Conservation (phyloP, 2,329 filamentous ascomycete species). For the Laburnicola sp. region DNA sequence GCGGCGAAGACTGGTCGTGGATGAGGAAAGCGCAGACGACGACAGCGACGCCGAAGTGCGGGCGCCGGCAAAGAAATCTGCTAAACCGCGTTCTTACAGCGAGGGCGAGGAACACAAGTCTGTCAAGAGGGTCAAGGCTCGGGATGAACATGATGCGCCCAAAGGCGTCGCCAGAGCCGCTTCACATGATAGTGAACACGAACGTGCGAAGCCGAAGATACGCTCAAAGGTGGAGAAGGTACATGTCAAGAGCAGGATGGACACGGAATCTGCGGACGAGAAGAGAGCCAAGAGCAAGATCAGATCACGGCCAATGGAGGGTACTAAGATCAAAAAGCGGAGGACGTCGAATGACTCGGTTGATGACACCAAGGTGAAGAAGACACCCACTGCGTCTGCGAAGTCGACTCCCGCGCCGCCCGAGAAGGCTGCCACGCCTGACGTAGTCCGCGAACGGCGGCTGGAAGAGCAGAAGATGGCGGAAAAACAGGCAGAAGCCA, state of each 20-base stretch:
- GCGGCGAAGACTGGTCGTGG: constrained; percentile 37
- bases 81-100: constrained; percentile 39
- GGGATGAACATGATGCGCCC: constrained; percentile 34
- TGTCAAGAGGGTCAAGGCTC: constrained; percentile 38
- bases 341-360: constrained; percentile 37
- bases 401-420: constrained; percentile 42
- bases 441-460: constrained; percentile 38
- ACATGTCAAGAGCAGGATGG: constrained; percentile 37
- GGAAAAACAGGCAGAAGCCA: constrained; percentile 18
- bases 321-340: constrained; percentile 35
- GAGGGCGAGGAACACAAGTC: constrained; percentile 41
- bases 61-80: constrained; percentile 35
- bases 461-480: constrained; percentile 39
- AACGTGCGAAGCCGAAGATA: constrained; percentile 33
- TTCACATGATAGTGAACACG: constrained; percentile 39
- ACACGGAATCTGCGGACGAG: constrained; percentile 42
- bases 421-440: constrained; percentile 40
- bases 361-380: constrained; percentile 37
- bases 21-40: constrained; percentile 41
- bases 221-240: constrained; percentile 32
- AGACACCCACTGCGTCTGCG: constrained; percentile 37
- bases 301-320: constrained; percentile 38
- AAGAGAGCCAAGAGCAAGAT: constrained; percentile 39
- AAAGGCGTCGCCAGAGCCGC: constrained; percentile 27
- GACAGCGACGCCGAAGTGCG: constrained; percentile 46